Evolutionary conservation across 257 asterid genomes (phyloP), one percentile per base, ranked within the genome.

Genomic region (Paraleonurus japonicus): DNA sequence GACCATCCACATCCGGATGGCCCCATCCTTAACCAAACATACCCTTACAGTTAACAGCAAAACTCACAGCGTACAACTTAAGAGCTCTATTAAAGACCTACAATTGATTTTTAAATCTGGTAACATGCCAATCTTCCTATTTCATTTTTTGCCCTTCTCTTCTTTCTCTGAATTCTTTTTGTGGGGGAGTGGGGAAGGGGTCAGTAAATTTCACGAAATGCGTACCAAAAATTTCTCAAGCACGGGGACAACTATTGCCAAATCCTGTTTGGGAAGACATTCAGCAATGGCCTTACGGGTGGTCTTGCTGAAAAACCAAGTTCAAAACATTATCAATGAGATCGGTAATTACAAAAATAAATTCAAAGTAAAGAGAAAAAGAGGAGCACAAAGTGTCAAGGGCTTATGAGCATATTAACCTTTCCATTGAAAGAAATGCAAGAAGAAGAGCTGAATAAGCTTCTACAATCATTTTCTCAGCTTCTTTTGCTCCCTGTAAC

Each of bases 161-260:
- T 62, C 39, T 20, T 16, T 9, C 0, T 30, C 22, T 16, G 5
- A 39, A 2, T 37, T 33, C 8, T 15, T 19, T 62, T 35, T 17
- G 22, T 4, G 43, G 65, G 7, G 2, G 24, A n/a, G 66, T 10
- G 65, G 66, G 22, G 4, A n/a, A n/a, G 15, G 24, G 28, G 28
- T 17, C 67, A 17, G 17, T 61, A 61, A 10, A 61, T 5, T 59
- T 22, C 12, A 22, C 28, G 27, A 66, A 77, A 59, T 50, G 50
- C 96, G 28, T 89, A 95, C 99, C 98, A 88, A 93, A 79, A 95
- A 95, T 88, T 93, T 88, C 88, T 95, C 99, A 87, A 95, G 75
- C 59, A 95, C 96, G 0, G 99, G 99, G 37, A 95, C 96, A 48
- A 95, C 88, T 72, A 87, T 26, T 39, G 81, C 64, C 80, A 95